Base-by-base conservation (phyloP, 306 rosid species). In the Vigna trinervia region DNA sequence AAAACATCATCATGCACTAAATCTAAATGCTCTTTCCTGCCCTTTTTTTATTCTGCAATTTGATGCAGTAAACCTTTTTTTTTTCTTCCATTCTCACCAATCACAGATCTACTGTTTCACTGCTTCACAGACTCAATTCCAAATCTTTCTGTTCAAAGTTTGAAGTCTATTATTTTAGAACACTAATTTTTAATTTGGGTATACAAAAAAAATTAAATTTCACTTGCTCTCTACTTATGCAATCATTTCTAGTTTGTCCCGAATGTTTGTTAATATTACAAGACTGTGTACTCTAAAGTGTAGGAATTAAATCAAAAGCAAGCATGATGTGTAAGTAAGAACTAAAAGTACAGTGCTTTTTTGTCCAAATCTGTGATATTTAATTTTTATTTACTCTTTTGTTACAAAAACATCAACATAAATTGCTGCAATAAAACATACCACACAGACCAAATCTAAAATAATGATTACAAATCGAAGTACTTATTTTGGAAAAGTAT, bases 1-100 rank as follows among this genome's bases (percentile, higher is more conserved):
- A 28, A 8, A 39, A 48, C 13, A 73, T 39, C 46, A 65, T 73
- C 68, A 67, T 39, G 38, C 63, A 14, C 39, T 30, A 69, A 43
- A 28, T 32, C 45, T 12, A 32, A 60, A 61, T 59, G 65, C 30
- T 59, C 17, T 28, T 59, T 19, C 32, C 41, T 28, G 13, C 22
- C 26, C 48, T 47, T 20, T 7, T 43, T 20, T 7, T 43, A 43
- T 43, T 9, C 17, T 4, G 6, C 22, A 60, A 34, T 48, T 62
- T 64, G 34, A 28, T 52, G 19, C 28, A 19, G 2, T 14, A 7
- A 43, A 43, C 12, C 2, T 2, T 3, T 0, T 45, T 41, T 41
- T 9, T 2, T 9, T 9, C 8, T 41, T 8, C 0, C 46, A 41
- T 41, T 41, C 46, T 41, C 46, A 41, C 10, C 46, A 2, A 41